A percentile compares a stretch with the other conserved stretches of the same genome.
Evolutionary conservation across 768 basidiomycete species (phyloP).

Genomic region (Tricholomella constricta): DNA sequence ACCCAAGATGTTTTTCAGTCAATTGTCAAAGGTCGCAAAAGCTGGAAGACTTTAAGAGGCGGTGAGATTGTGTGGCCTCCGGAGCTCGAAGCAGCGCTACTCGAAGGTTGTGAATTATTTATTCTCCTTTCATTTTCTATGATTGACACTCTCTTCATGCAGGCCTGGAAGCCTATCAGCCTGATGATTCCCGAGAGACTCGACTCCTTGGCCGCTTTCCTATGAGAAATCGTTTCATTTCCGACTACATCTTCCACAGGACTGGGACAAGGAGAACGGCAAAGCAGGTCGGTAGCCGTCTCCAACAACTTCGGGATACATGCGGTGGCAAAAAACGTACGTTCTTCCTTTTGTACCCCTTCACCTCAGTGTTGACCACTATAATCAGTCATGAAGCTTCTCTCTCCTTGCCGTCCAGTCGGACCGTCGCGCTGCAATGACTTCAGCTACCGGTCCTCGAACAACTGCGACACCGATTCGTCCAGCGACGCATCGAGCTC

Average conservation of each 20-base stretch:
- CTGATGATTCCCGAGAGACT: slow-evolving; percentile 73
- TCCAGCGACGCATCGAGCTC: slow-evolving; percentile 41
- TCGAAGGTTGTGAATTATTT: slow-evolving; percentile 55
- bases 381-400: slow-evolving; percentile 44
- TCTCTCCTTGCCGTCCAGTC: slow-evolving; percentile 37
- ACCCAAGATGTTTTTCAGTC: slow-evolving; percentile 65
- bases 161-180: slow-evolving; percentile 75
- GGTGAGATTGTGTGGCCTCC: slow-evolving; percentile 82
- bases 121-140: neutral
- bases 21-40: slow-evolving; percentile 69
- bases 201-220: slow-evolving; percentile 75
- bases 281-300: slow-evolving; percentile 79
- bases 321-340: slow-evolving; percentile 70
- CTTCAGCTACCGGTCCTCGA: slow-evolving; percentile 24
- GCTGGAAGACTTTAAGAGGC: slow-evolving; percentile 74
- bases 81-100: slow-evolving; percentile 72
- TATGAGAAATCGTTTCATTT: slow-evolving; percentile 79
- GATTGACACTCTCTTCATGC: slow-evolving; percentile 13
- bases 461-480: slow-evolving; percentile 36
- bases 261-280: slow-evolving; percentile 73
- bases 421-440: slow-evolving; percentile 19
- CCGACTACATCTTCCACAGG: slow-evolving; percentile 69
- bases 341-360: slow-evolving; percentile 27
- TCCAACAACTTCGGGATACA: slow-evolving; percentile 78
- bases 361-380: slow-evolving; percentile 8